phyloP scores from a whole-genome alignment of 2,329 filamentous ascomycete species.

The Colletotrichum sp. region DNA sequence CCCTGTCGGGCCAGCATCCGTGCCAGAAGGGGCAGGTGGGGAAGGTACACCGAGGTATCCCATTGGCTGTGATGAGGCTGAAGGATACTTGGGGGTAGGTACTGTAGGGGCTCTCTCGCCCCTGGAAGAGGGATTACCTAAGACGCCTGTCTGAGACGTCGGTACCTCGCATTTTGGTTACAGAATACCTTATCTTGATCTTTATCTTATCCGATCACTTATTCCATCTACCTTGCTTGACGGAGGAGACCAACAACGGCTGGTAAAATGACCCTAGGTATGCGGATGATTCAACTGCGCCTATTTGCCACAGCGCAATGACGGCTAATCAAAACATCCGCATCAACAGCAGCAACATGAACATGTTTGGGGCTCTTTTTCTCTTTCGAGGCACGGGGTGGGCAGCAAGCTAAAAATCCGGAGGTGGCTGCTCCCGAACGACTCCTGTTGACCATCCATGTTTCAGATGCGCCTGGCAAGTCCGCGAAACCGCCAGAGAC shows the following conservation, averaged over 20 bases:
- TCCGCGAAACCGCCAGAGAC: slow-evolving; percentile 20
- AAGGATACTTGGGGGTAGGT: not conserved
- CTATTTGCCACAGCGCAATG: not conserved
- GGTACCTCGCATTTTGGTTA: not conserved
- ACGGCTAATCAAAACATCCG: not conserved
- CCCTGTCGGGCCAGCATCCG: not conserved
- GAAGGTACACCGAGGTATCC: not conserved
- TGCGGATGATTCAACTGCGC: not conserved
- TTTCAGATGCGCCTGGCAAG: slow-evolving; percentile 22
- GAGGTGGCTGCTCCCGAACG: slow-evolving; percentile 35
- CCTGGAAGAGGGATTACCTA: slow-evolving; percentile 2
- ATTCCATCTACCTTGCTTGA: not conserved
- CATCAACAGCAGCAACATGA: not conserved
- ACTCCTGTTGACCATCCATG: slow-evolving; percentile 21
- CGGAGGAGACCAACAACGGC: too few relatives aligned
- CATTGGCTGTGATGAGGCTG: not conserved
- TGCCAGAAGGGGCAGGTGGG: slow-evolving; percentile 1
- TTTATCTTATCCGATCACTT: not conserved
- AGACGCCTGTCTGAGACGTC: not conserved
- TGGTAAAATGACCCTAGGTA: not conserved
- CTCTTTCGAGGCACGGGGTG: slow-evolving; percentile 4
- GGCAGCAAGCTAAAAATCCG: slow-evolving; percentile 26
- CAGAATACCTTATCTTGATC: not conserved
- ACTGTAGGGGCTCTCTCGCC: not conserved
- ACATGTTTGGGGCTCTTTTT: slow-evolving; percentile 9